Base-by-base conservation (phyloP, 2,329 filamentous ascomycete genomes). In the Colletotrichum magnum region DNA sequence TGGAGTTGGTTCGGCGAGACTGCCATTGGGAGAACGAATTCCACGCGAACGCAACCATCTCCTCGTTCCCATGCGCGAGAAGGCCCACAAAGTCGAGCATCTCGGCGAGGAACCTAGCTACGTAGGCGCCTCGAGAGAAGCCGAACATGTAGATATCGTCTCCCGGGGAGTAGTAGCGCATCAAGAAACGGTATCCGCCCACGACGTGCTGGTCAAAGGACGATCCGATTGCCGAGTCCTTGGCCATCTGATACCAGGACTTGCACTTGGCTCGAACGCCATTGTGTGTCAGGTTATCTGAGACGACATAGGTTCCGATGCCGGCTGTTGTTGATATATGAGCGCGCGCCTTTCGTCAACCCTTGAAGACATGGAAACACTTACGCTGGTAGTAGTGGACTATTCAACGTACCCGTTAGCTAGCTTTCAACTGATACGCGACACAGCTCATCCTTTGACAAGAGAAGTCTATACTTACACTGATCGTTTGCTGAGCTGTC, bases 61-160 rank as follows among this genome's bases (percentile, higher is more conserved):
- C 94, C 75, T 97, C 93, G 74, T 97, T 97, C 12, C 94, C 93
- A 59, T 93, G 91, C 13, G 91, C 92, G 15, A 97, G 84, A 0
- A 97, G 84, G 1, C 94, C 94, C 63, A 96, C 90, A 73, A 93
- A 91, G 75, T 96, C 93, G 6, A 96, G 85, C 93, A 95, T 95
- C 76, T 96, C 93, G 0, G 93, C 93, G 0, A 94, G 81, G 74
- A 94, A 94, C 3, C 92, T 88, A 0, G 92, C 92, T 51, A 92
- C 92, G 74, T 94, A 94, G 1, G 91, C 87, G 18, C 92, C 92
- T 21, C 92, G 87, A 51, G 89, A 92, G 80, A 94, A 94, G 0
- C 92, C 92, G 69, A 93, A 93, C 79, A 93, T 89, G 76, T 90
- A 93, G 43, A 93, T 92, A 68, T 90, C 86, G 69, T 90, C 88